Base-by-base conservation (phyloP, 495 filamentous ascomycete genomes). In the Aspergillus indologenus region DNA sequence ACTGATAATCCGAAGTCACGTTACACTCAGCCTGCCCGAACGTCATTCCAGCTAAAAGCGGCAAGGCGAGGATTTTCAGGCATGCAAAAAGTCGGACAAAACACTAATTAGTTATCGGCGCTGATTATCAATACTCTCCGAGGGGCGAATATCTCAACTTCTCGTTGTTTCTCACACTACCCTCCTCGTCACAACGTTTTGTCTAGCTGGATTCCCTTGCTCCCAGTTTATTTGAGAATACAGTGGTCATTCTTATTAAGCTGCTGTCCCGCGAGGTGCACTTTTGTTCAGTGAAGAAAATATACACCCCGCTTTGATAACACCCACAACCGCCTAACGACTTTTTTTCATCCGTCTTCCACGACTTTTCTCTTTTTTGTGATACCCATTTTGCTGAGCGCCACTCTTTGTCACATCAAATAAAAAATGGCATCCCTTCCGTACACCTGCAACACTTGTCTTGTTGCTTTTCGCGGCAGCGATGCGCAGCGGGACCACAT, bases 361-460 rank as follows among this genome's bases (percentile, higher is more conserved):
- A 40, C 34, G 34, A 40, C 5, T 15, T 14, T 15, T 40, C 12
- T 40, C 2, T 18, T 51, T n/a, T 51, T 31, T 15, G 48, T 31
- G 47, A 53, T 43, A 18, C 40, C 40, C 26, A 9, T 21, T 26
- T 22, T 18, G 20, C 24, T 43, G 22, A 48, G 46, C 15, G 20
- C 29, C 31, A 20, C 31, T 45, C 23, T 26, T 40, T 50, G 19
- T 21, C 53, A 0, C 11, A 42, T 24, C 52, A 26, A 49, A 51
- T 19, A 21, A 56, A 63, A 57, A 44, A 51, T 51, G 48, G 45
- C 34, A 8, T 83, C 87, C 21, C 89, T 96, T 71, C 92, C 93
- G 1, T 98, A 91, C 72, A 96, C 94, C 46, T 98, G 94, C 83
- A 98, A 98, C 76, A 90, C 93, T 29, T 98, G 94, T 65, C 91